Conservation (phyloP, 768 basidiomycete genomes). For the Cubamyces sp. region DNA sequence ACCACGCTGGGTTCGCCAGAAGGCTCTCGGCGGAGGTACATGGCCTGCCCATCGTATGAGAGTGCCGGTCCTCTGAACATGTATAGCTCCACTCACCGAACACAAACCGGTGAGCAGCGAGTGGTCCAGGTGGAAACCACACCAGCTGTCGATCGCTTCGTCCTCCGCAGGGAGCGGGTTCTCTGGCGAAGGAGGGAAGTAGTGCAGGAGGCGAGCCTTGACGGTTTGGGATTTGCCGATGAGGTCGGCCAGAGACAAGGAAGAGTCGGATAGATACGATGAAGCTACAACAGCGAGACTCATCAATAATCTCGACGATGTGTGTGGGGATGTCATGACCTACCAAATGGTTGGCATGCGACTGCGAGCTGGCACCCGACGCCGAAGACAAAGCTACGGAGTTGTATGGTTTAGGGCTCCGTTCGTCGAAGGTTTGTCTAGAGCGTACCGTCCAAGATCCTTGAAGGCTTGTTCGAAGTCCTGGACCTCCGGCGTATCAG, state of each 20-base stretch:
- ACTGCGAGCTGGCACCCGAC: slow-evolving; percentile 81
- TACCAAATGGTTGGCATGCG: slow-evolving; percentile 93
- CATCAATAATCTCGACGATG: not conserved
- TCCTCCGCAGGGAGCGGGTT: slow-evolving; percentile 47
- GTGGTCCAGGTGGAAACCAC: slow-evolving; percentile 95
- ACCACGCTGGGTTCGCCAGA: slow-evolving; percentile 50
- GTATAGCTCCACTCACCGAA: slow-evolving; percentile 52
- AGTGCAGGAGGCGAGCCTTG: slow-evolving; percentile 95
- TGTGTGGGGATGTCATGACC: slow-evolving; percentile 12
- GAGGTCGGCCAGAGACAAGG: slow-evolving; percentile 69
- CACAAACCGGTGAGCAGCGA: slow-evolving; percentile 91
- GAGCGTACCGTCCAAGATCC: slow-evolving; percentile 65
- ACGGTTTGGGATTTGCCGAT: slow-evolving; percentile 80
- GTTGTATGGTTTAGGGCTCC: not conserved
- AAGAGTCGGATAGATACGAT: slow-evolving; percentile 64
- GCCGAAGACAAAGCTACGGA: slow-evolving; percentile 70
- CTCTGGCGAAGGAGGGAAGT: slow-evolving; percentile 74
- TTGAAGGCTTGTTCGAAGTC: slow-evolving; percentile 91
- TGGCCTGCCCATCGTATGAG: slow-evolving; percentile 54
- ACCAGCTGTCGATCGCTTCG: slow-evolving; percentile 84
- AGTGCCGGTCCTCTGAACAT: not conserved
- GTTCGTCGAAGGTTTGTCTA: no score
- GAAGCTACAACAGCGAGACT: slow-evolving; percentile 51
- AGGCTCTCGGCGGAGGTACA: slow-evolving; percentile 68
- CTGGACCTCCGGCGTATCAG: slow-evolving; percentile 61